These are phyloP conservation scores for Pholiota microspora DNA, from an alignment of 768 basidiomycete genomes.

Conservation along the genomic window DNA sequence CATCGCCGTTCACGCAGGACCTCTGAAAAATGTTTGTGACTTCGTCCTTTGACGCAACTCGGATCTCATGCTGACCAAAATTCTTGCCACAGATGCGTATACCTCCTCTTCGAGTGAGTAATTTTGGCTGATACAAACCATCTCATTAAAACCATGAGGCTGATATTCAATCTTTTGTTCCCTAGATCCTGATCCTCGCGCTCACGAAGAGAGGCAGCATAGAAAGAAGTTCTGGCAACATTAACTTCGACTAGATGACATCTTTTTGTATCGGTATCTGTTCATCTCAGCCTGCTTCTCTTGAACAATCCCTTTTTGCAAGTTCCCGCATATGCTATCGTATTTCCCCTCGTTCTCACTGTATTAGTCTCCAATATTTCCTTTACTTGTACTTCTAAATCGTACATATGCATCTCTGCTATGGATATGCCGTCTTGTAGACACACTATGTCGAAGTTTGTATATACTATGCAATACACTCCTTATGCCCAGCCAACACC, in stretches of 20 bases:
- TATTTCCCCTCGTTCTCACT: neutral
- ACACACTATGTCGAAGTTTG: neutral
- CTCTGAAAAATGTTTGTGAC: constrained; percentile 19
- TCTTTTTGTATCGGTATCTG: constrained; percentile 1
- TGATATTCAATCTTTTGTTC: constrained; percentile 4
- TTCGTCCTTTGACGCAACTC: neutral
- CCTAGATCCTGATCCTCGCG: constrained; percentile 11
- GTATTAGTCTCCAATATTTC: neutral
- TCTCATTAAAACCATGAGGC: constrained; percentile 8
- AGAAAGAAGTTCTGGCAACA: constrained; percentile 19
- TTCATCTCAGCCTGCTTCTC: neutral
- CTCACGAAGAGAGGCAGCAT: constrained; percentile 15
- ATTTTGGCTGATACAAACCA: neutral
- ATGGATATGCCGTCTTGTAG: neutral
- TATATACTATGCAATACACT: neutral
- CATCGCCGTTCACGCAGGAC: constrained; percentile 18
- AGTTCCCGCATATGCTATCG: neutral
- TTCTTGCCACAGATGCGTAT: constrained; percentile 13
- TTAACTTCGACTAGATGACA: neutral
- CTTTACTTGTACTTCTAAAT: constrained; percentile 1
- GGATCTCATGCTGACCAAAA: constrained; percentile 7
- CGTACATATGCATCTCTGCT: constrained; percentile 1
- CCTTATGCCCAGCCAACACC: neutral
- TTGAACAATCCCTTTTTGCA: neutral
- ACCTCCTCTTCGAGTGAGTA: constrained; percentile 11